A percentile compares a stretch with the other conserved stretches of the same genome.
These are phyloP conservation scores for Kwoniella shandongensis DNA, from an alignment of 768 basidiomycete genomes.

Conservation along the genomic window DNA sequence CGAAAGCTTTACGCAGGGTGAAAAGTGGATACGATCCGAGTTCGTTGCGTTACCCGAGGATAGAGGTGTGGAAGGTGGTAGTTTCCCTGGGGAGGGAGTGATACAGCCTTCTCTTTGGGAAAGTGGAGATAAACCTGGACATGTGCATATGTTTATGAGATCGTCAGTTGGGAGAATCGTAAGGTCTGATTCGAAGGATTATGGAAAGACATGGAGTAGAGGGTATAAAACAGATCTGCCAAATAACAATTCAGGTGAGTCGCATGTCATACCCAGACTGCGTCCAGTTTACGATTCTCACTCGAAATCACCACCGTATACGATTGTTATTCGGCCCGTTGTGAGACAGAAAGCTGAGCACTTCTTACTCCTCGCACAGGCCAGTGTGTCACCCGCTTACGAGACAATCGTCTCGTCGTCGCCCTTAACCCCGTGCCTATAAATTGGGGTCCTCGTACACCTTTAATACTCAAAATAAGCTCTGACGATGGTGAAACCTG, in stretches of 20 bases:
- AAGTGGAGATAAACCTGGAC: background rate
- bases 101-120: conserved; percentile 25
- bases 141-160: conserved; percentile 15
- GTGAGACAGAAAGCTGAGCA: no score
- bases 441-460: conserved; percentile 30
- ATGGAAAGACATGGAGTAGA: conserved; percentile 21
- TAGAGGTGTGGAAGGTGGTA: conserved; percentile 12
- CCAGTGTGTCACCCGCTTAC: conserved; percentile 3
- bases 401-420: conserved; percentile 13
- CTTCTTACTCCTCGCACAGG: background rate
- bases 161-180: conserved; percentile 7
- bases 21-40: conserved; percentile 10
- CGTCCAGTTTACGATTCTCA: background rate
- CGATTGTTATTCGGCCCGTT: no score
- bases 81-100: conserved; percentile 26
- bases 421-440: conserved; percentile 10
- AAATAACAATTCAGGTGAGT: conserved; percentile 29
- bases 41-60: conserved; percentile 18
- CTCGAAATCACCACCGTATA: no score
- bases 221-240: conserved; percentile 17
- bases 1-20: conserved; percentile 14
- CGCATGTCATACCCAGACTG: background rate
- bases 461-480: conserved; percentile 13
- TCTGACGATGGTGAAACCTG: conserved; percentile 25
- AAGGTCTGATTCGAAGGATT: conserved; percentile 21